Conservation (phyloP, 441 rosid species). For the Isatis lusitanica region DNA sequence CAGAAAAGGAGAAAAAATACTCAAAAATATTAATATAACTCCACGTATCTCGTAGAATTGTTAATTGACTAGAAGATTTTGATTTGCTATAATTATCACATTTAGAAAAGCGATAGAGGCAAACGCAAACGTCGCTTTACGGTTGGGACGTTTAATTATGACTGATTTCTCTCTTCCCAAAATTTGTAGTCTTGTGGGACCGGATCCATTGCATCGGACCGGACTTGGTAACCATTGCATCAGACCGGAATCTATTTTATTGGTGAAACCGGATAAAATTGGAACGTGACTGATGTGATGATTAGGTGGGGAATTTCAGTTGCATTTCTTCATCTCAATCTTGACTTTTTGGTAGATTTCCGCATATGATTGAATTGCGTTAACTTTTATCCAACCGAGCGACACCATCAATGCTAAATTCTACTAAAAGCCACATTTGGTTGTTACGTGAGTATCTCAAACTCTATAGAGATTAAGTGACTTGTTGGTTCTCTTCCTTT, state of each 20-base stretch:
- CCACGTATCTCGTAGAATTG: neutral
- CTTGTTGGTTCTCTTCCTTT: neutral
- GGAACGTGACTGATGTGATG: too few relatives aligned
- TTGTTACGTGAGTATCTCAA: constrained; percentile 1
- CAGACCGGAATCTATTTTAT: too few relatives aligned
- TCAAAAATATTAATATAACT: too few relatives aligned
- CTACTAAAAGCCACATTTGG: neutral
- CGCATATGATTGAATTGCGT: neutral
- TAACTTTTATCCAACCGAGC: neutral
- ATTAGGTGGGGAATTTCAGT: too few relatives aligned
- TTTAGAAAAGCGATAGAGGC: neutral
- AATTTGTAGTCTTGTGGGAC: neutral
- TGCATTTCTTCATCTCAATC: too few relatives aligned
- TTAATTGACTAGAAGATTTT: neutral
- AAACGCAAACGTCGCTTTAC: neutral
- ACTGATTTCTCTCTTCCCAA: neutral
- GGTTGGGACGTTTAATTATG: neutral
- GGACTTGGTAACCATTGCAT: neutral
- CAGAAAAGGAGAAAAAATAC: too few relatives aligned
- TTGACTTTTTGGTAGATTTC: neutral
- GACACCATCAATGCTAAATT: neutral
- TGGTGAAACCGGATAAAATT: too few relatives aligned
- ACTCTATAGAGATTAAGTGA: constrained; percentile 9
- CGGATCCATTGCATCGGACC: neutral
- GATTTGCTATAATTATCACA: neutral